Base-by-base conservation (phyloP, 164 flowering plant genomes). In the Vitis labrusca region DNA sequence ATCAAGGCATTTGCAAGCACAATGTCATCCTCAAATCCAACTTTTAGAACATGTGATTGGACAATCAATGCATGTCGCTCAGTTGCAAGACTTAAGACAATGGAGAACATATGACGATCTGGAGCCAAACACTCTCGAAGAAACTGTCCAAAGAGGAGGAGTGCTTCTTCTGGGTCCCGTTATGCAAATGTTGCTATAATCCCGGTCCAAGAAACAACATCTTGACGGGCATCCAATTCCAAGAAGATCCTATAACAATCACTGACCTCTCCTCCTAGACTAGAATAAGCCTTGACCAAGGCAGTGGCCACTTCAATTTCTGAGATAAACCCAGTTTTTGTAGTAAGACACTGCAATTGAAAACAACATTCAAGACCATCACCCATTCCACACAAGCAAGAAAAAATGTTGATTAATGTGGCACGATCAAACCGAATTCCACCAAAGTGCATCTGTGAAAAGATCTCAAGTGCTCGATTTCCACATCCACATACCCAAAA, bases 171-270 rank as follows among this genome's bases (percentile, higher is more conserved):
- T 3, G 93, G 93, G 11, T 85, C 79, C n/a, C 69, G 73, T 11
- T 88, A 89, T 29, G 85, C 84, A 71, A 77, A 82, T 2, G 83
- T 76, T 3, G 85, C 74, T 61, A 91, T 92, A 48, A 89, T 84
- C 10, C 80, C 84, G 13, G 98, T 92, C 98, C 98, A 92, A 10
- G 77, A 80, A 47, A 91, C 85, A 71, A 88, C 62, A 78, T 92
- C 96, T 11, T 79, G 77, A 55, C 32, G 16, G 16, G 63, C 66
- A 64, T 66, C 66, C 10, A 76, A 75, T 73, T 89, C 94, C 17
- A 63, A 12, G 68, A 92, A 91, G 58, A 92, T 71, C 75, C 6
- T 32, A 32, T 32, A 32, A 32, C 37, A 32, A 32, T 32, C 37
- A 32, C 5, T 32, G 37, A 32, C 37, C 37, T 32, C 37, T 32